These are phyloP conservation scores for Aspergillus haitiensis DNA, from an alignment of 495 filamentous ascomycete species.

Conservation along the genomic window DNA sequence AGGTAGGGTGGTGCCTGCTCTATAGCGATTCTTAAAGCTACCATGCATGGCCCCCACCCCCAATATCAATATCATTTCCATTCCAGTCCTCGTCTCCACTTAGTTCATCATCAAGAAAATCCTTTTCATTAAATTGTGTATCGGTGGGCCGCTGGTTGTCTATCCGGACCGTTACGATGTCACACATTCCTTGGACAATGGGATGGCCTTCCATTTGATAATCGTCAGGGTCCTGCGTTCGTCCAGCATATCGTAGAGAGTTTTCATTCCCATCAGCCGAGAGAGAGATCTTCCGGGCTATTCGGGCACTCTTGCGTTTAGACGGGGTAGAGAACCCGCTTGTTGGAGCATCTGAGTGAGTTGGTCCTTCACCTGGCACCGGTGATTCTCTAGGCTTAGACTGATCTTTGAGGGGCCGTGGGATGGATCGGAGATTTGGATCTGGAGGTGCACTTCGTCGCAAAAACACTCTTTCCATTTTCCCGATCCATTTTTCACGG, in stretches of 20 bases:
- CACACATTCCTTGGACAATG: constrained; percentile 73
- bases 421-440: constrained; percentile 31
- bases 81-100: constrained; percentile 82
- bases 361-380: neutral
- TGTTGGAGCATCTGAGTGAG: constrained; percentile 14
- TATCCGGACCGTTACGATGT: constrained; percentile 74
- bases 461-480: constrained; percentile 64
- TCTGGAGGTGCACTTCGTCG: constrained; percentile 54
- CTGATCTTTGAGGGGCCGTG: constrained; percentile 14
- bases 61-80: constrained; percentile 41
- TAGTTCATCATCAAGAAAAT: constrained; percentile 73
- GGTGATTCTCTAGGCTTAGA: neutral
- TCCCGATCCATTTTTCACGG: constrained; percentile 68
- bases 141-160: constrained; percentile 81
- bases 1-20: too few relatives aligned
- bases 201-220: constrained; percentile 21
- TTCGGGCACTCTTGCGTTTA: constrained; percentile 44
- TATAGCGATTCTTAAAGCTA: constrained; percentile 3
- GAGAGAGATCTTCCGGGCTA: constrained; percentile 35
- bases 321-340: constrained; percentile 30
- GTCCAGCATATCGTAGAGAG: neutral
- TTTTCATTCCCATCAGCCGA: constrained; percentile 21
- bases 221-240: constrained; percentile 16
- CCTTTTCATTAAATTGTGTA: constrained; percentile 67
- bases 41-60: constrained; percentile 31